Evolutionary conservation across 495 filamentous ascomycete species (phyloP), one percentile per base, ranked within the genome.

Genomic region (Penicillium desertorum): DNA sequence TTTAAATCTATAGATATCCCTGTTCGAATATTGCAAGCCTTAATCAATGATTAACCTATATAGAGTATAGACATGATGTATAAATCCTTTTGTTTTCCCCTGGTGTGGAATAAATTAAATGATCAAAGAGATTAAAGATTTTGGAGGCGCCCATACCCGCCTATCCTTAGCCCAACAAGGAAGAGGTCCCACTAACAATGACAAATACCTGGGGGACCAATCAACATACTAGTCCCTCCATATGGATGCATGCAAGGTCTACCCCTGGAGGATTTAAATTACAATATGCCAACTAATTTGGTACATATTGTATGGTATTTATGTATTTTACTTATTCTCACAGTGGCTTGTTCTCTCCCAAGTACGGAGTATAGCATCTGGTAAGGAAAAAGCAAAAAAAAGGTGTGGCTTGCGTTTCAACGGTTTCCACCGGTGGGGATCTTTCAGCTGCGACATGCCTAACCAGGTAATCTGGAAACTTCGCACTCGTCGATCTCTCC

Each of bases 181-280:
- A 7, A 43, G 37, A 7, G 32, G 37, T 9, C 51, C 39, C 51
- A 27, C 4, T 14, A 45, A 58, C 29, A 62, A 71, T 76, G 70
- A 74, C 73, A 76, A 76, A 76, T 76, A 76, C 64, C n/a, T 58
- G 67, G 60, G 47, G 42, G 30, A 57, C 65, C 65, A 70, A 65
- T 51, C 61, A 46, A 39, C 10, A 11, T 11, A 8, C 16, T 32
- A 9, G 32, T 34, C 8, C 7, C 14, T 41, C 30, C 17, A 14
- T 20, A 44, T 44, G 42, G 17, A 54, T 46, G 52, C 43, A 54
- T 25, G 43, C 23, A 45, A 54, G 46, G 30, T 30, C 16, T 20
- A 4, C 36, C 36, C 36, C 36, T 39, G 36, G 36, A 17, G 36
- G 6, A n/a, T 39, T 1, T 6, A 39, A 39, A 39, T 17, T 39